Conservation (phyloP, 2,329 filamentous ascomycete genomes). For the Davidsoniella australis region DNA sequence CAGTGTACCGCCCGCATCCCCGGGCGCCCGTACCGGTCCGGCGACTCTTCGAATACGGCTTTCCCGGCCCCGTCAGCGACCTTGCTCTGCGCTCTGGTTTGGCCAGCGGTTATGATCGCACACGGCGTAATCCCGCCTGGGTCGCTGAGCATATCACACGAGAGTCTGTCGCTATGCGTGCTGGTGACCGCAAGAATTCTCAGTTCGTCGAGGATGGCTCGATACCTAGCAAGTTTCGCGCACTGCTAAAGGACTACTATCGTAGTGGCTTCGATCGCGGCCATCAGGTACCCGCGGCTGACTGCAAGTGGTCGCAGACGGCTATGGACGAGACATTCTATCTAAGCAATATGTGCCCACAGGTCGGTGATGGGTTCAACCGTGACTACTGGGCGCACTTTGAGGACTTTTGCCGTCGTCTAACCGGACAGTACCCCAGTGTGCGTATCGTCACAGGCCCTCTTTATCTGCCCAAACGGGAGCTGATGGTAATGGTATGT, state of each 20-base stretch:
- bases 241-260: slow-evolving; percentile 83
- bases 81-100: slow-evolving; percentile 60
- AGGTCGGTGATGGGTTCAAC: slow-evolving; percentile 97
- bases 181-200: slow-evolving; percentile 72
- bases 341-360: slow-evolving; percentile 92
- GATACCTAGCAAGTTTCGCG: slow-evolving; percentile 77
- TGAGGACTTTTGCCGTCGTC: slow-evolving; percentile 82
- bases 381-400: slow-evolving; percentile 98
- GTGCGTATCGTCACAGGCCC: slow-evolving; percentile 89
- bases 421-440: slow-evolving; percentile 65
- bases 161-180: slow-evolving; percentile 54
- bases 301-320: slow-evolving; percentile 84
- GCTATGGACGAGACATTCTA: slow-evolving; percentile 94
- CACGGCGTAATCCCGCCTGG: slow-evolving; percentile 83
- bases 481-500: slow-evolving; percentile 82
- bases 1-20: slow-evolving; percentile 18
- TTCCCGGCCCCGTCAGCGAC: slow-evolving; percentile 80
- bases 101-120: slow-evolving; percentile 77
- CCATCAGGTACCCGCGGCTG: slow-evolving; percentile 91
- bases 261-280: slow-evolving; percentile 89
- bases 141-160: slow-evolving; percentile 93
- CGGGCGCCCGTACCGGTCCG: slow-evolving; percentile 48
- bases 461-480: slow-evolving; percentile 74
- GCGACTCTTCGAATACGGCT: slow-evolving; percentile 71
- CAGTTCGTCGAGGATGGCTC: slow-evolving; percentile 63